Evolutionary conservation across 768 basidiomycete species (phyloP).

Genomic region (Rhizopogon sp.): DNA sequence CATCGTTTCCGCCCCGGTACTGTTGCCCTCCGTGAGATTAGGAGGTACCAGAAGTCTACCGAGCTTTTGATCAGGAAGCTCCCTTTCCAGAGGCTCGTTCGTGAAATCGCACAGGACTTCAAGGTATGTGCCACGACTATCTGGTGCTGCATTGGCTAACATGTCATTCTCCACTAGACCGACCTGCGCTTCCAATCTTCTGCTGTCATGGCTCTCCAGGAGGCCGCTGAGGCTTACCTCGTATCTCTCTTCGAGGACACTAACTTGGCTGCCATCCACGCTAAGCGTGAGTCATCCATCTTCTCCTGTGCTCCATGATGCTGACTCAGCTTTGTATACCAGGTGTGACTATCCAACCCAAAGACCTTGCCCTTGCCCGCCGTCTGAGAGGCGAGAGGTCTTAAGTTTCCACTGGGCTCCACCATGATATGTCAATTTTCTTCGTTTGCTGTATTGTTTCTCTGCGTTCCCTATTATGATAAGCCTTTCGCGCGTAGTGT

Average conservation of each 20-base stretch:
- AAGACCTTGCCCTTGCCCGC: slow-evolving; percentile 83
- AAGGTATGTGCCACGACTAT: slow-evolving; percentile 51
- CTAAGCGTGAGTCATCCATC: slow-evolving; percentile 51
- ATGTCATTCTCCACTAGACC: slow-evolving; percentile 41
- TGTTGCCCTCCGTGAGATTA: slow-evolving; percentile 98
- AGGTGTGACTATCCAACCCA: slow-evolving; percentile 73
- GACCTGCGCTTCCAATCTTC: slow-evolving; percentile 95
- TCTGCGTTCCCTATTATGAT: slow-evolving; percentile 20
- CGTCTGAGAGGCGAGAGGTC: slow-evolving; percentile 85
- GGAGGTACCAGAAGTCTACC: slow-evolving; percentile 98
- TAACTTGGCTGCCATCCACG: slow-evolving; percentile 88
- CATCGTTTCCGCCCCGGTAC: slow-evolving; percentile 97
- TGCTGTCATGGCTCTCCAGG: slow-evolving; percentile 90
- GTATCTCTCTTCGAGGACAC: slow-evolving; percentile 86
- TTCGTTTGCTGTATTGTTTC: slow-evolving; percentile 7
- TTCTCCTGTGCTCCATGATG: slow-evolving; percentile 1
- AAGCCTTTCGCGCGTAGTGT: slow-evolving; percentile 22
- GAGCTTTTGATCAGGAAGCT: slow-evolving; percentile 99
- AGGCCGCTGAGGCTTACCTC: slow-evolving; percentile 87
- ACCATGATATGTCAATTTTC: background rate
- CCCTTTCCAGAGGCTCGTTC: slow-evolving; percentile 97
- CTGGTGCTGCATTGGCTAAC: background rate
- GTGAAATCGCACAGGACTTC: slow-evolving; percentile 96
- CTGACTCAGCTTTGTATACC: slow-evolving; percentile 8
- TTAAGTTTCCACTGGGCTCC: slow-evolving; percentile 29